Evolutionary conservation across 352 stramenopile genomes (phyloP), one percentile per base, ranked within the genome.

Genomic region (Phytophthora pluvialis): DNA sequence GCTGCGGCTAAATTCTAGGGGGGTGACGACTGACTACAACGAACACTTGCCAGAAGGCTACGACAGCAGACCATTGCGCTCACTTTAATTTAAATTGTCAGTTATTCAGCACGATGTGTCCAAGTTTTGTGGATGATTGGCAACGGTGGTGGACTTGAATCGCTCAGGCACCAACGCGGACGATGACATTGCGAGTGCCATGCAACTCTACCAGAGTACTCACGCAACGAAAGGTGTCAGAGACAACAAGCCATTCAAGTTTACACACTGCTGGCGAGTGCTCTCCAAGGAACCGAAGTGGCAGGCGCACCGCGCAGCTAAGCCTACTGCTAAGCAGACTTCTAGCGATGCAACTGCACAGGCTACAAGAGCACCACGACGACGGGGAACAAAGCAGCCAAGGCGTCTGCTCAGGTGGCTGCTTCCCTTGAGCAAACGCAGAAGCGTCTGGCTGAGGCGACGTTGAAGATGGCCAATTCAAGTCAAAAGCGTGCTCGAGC

Each of bases 221-320:
- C n/a, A 64, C 38, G 11, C 12, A 1, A 39, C 12, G 1, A 47
- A 51, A 15, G n/a, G 10, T 3, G 33, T 35, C 3, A 9, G 8
- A 8, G 33, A 46, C 10, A 36, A 32, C 16, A 56, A 63, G 11
- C 4, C 25, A 3, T 56, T 64, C 16, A 33, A 25, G 2, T 44
- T 56, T 7, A 8, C 51, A 2, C 55, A 64, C 28, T 64, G 45
- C 16, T 56, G 55, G 55, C 29, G 25, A 48, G 31, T 64, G n/a
- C 29, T 60, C 1, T 60, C 51, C 2, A 33, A 32, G 7, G 39
- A 42, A 10, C 10, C 40, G 7, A 47, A 47, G 12, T 47, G 40
- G 3, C 18, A 47, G 35, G 35, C 35, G 9, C 35, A 40, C 35
- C 35, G 12, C 1, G 35, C 12, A n/a, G 4, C 35, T 12, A 40